A percentile compares a stretch with the other conserved stretches of the same genome.
Evolutionary conservation across 129 eudicot species (phyloP).

Genomic region (Kitagawia praeruptora): DNA sequence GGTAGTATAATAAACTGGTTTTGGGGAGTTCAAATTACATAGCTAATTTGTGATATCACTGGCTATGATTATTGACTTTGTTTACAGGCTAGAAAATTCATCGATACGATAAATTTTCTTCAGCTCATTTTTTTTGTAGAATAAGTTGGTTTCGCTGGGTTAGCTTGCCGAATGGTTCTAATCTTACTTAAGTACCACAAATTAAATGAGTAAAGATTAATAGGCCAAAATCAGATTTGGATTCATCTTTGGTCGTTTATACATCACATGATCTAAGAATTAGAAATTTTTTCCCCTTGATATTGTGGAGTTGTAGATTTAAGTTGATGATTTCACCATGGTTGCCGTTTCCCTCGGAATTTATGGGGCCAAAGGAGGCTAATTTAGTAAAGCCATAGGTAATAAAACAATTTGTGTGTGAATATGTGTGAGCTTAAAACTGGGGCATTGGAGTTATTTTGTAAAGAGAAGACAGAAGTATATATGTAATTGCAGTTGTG

Average conservation of each 20-base stretch:
- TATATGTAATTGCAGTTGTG: not conserved
- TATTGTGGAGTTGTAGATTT: not conserved
- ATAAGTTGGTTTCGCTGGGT: not conserved
- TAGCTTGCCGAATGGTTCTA: not conserved
- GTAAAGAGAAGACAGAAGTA: not conserved
- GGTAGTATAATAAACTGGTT: too few species aligned
- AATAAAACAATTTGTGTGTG: not conserved
- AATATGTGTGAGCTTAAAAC: constrained; percentile 1
- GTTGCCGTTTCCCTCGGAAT: not conserved
- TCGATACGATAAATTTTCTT: too few species aligned
- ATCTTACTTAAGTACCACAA: too few species aligned
- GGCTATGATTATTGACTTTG: not conserved
- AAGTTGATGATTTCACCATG: not conserved
- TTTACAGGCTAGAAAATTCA: not conserved
- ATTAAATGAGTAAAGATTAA: not conserved
- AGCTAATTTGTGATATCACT: too few species aligned
- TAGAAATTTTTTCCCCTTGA: not conserved
- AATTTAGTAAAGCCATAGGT: not conserved
- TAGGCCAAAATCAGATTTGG: not conserved
- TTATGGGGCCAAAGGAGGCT: not conserved
- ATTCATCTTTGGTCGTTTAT: not conserved
- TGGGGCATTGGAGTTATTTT: not conserved
- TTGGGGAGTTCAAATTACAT: too few species aligned
- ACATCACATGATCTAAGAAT: not conserved
- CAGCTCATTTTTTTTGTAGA: not conserved